Percentiles rank a stretch among this genome's conserved stretches.
phyloP scores from a whole-genome alignment of 176 grass and related monocot species.

The Paspalum vaginatum region DNA sequence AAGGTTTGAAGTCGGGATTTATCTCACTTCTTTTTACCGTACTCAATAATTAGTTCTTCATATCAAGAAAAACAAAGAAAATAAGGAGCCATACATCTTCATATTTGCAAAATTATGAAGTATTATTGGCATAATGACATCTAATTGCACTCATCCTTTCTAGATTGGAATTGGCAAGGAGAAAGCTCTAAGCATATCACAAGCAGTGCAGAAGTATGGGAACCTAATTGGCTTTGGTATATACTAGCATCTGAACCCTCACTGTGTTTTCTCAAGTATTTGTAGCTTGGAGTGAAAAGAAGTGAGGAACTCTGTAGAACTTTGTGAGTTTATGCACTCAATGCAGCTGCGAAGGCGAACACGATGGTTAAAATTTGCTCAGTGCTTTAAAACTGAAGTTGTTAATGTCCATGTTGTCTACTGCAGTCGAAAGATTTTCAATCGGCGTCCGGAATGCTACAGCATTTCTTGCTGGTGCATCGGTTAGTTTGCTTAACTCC shows the following conservation, averaged over 20 bases:
- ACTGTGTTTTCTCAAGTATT: constrained; percentile 16
- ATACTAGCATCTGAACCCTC: constrained; percentile 14
- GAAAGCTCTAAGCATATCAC: constrained; percentile 59
- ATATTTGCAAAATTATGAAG: constrained; percentile 12
- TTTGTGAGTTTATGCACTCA: neutral
- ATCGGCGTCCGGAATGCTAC: constrained; percentile 79
- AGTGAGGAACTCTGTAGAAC: neutral
- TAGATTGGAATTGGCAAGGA: constrained; percentile 89
- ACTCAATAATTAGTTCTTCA: constrained; percentile 1
- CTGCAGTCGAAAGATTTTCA: constrained; percentile 82
- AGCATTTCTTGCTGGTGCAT: constrained; percentile 83
- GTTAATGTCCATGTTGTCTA: constrained; percentile 1
- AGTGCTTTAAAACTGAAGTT: neutral
- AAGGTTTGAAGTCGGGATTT: constrained; percentile 57
- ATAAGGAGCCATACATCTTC: neutral
- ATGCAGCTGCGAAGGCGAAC: neutral
- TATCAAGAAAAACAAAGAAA: neutral
- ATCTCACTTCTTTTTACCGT: neutral
- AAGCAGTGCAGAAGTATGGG: constrained; percentile 71
- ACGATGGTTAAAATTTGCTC: neutral
- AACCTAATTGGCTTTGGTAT: constrained; percentile 94
- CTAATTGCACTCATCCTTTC: constrained; percentile 45
- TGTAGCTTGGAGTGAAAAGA: constrained; percentile 4
- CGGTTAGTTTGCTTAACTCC: constrained; percentile 46
- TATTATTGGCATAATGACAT: constrained; percentile 12